These are phyloP conservation scores for Sclerotinia spermophila DNA, from an alignment of 2,329 filamentous ascomycete genomes.

Conservation along the genomic window DNA sequence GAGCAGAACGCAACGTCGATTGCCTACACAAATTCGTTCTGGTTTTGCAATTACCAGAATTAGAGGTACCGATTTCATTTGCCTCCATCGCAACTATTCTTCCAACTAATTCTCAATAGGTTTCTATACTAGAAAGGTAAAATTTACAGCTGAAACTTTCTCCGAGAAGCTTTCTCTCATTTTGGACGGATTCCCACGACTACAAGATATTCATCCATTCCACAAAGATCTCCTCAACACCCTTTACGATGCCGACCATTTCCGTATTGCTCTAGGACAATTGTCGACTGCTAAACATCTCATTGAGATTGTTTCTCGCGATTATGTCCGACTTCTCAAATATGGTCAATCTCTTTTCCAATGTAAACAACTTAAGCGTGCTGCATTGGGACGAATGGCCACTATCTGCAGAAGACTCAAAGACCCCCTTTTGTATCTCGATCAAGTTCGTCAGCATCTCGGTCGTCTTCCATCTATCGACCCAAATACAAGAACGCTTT, in stretches of 20 bases:
- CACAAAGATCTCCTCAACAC: conserved; percentile 86
- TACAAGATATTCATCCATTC: conserved; percentile 95
- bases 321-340: conserved; percentile 94
- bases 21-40: conserved; percentile 92
- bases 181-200: conserved; percentile 85
- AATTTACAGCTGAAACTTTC: conserved; percentile 96
- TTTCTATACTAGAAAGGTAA: conserved; percentile 97
- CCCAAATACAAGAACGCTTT: conserved; percentile 89
- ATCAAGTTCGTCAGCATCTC: conserved; percentile 94
- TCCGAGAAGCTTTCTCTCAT: conserved; percentile 88
- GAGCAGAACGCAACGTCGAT: conserved; percentile 83
- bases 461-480: conserved; percentile 98
- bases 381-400: conserved; percentile 95
- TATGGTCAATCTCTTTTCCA: conserved; percentile 97
- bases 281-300: conserved; percentile 93
- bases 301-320: conserved; percentile 91
- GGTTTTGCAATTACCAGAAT: conserved; percentile 97
- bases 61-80: conserved; percentile 46
- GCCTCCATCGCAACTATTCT: background rate
- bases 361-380: conserved; percentile 97
- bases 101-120: conserved; percentile 44
- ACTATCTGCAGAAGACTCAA: conserved; percentile 93
- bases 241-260: conserved; percentile 97
- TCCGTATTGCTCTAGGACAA: conserved; percentile 93
- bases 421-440: conserved; percentile 90